These are phyloP conservation scores for Chenopodium berlandieri DNA, from an alignment of 148 eudicot species.

Conservation along the genomic window DNA sequence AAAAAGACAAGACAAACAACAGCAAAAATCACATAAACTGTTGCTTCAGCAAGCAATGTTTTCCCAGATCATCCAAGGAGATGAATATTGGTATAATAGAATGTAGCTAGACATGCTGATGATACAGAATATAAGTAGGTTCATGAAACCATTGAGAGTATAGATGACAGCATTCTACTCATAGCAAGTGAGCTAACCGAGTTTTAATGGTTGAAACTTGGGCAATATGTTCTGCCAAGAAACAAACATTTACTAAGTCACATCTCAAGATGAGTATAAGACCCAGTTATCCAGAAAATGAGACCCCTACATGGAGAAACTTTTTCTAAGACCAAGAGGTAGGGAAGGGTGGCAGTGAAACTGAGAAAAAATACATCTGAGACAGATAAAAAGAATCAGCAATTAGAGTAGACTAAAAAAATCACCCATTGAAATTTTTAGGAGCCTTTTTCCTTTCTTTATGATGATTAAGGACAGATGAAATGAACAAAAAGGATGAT, in stretches of 20 bases:
- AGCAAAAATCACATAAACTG: not conserved
- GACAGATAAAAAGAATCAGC: no score
- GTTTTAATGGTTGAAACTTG: not conserved
- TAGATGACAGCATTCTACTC: not conserved
- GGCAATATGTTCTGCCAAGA: not conserved
- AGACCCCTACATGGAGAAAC: not conserved
- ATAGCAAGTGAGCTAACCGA: not conserved
- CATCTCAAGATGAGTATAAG: not conserved
- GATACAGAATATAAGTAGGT: not conserved
- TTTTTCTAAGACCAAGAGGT: no score
- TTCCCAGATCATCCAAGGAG: not conserved
- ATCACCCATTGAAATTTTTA: not conserved
- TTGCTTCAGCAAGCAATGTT: not conserved
- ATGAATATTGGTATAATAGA: not conserved
- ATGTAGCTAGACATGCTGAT: not conserved
- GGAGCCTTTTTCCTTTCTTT: not conserved
- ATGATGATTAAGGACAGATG: not conserved
- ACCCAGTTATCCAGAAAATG: not conserved
- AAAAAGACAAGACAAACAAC: not conserved
- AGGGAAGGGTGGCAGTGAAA: no score
- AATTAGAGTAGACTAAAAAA: no score
- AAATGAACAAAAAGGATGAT: not conserved
- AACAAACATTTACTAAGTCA: not conserved
- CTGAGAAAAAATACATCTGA: no score
- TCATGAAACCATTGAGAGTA: not conserved